Base-by-base conservation (phyloP, 23 red algal genomes). In the Gracilaria domingensis region DNA sequence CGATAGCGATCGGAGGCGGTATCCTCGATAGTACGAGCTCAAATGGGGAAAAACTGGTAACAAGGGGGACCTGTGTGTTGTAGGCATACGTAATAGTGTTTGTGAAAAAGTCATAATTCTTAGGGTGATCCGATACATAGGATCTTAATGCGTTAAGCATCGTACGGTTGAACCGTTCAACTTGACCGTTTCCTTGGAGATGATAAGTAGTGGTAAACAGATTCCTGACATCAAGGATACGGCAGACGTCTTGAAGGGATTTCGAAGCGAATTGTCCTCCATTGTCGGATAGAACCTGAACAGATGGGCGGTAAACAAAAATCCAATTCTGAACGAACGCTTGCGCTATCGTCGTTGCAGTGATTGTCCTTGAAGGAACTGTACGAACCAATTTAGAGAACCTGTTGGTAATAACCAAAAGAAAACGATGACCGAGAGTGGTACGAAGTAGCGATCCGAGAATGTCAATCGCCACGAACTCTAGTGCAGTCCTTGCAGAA, bases 131-230 rank as follows among this genome's bases (percentile, higher is more conserved):
- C 7, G 18, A 4, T 5, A 28, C 25, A 30, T 7, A 32, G 32
- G 20, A 42, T 5, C 26, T 0, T 18, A 74, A 12, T 18, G 67
- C 18, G 4, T 18, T 0, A 18, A 74, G 67, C 35, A 49, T 74
- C 35, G 23, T 74, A 18, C 67, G 67, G 81, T 85, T 85, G 54
- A 67, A 1, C 28, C 56, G 42, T 61, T 85, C 54, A 28, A 85
- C 54, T 61, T 45, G 42, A 0, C 81, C 81, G 81, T 85, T 69
- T 21, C 1, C 36, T 36, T 85, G 81, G 37, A 24, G 54, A 21
- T 85, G 81, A 17, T 85, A 70, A 0, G 81, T 70, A n/a, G 56
- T 57, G n/a, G 57, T 85, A 36, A 69, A 64, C 30, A 67, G 2
- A n/a, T 0, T 23, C 11, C 67, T 69, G 5, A 62, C 3, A 9